Conservation (phyloP, 179 eudicot species). For the Dionaea muscipula region DNA sequence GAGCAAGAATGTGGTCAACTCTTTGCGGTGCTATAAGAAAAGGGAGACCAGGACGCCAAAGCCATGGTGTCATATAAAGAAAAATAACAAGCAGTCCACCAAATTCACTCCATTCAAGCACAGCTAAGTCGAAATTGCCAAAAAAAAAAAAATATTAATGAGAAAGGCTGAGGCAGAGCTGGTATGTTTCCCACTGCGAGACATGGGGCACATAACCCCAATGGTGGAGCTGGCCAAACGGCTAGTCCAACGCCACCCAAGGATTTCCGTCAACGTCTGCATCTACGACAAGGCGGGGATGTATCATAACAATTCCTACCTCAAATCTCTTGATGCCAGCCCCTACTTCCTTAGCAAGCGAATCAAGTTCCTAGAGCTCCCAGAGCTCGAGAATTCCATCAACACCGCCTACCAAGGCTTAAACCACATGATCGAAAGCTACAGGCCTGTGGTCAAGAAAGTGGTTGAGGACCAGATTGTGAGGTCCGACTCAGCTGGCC, state of each 20-base stretch:
- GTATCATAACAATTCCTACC: background rate
- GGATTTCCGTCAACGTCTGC: conserved; percentile 20
- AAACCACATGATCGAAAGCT: background rate
- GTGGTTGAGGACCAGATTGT: background rate
- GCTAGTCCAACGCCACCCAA: conserved; percentile 15
- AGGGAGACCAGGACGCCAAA: no score
- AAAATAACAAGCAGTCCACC: no score
- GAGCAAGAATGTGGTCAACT: no score
- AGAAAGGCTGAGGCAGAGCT: conserved; percentile 9
- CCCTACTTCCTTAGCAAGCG: conserved; percentile 4
- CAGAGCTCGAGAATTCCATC: conserved; percentile 3
- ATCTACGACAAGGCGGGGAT: conserved; percentile 13
- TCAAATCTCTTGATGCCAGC: conserved; percentile 12
- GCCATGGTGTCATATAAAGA: no score
- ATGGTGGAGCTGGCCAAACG: conserved; percentile 25
- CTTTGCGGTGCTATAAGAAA: no score
- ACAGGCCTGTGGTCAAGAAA: conserved; percentile 3
- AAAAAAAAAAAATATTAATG: no score
- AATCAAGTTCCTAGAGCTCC: conserved; percentile 13
- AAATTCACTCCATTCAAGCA: no score
- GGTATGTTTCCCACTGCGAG: conserved; percentile 23
- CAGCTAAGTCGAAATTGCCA: no score
- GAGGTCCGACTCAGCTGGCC: background rate
- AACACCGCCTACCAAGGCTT: background rate
- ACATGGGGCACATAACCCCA: conserved; percentile 28